phyloP scores from a whole-genome alignment of 2,329 filamentous ascomycete genomes.

The Bipolaris bicolor region DNA sequence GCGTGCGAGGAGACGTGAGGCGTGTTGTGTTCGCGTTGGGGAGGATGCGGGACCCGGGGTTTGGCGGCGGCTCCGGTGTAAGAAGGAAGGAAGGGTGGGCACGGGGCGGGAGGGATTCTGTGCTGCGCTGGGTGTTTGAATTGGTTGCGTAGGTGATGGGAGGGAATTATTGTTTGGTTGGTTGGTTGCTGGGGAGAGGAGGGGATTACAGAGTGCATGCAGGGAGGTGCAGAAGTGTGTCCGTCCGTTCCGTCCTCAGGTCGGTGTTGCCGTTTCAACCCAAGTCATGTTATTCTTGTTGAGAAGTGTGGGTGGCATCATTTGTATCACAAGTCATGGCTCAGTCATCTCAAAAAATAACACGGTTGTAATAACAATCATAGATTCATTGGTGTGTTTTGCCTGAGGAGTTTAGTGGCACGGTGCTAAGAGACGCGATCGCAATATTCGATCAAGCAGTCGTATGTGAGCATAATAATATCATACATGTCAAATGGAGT shows the following conservation, averaged over 20 bases:
- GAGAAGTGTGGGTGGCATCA: not conserved
- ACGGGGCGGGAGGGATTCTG: not conserved
- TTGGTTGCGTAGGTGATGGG: not conserved
- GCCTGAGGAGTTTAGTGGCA: constrained; percentile 33
- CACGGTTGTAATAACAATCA: constrained; percentile 9
- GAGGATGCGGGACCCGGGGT: constrained; percentile 1
- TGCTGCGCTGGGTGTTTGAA: constrained; percentile 4
- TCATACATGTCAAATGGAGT: constrained; percentile 38
- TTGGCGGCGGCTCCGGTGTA: too few species aligned
- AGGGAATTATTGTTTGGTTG: constrained; percentile 1
- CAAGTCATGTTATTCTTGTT: not conserved
- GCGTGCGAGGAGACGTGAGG: not conserved
- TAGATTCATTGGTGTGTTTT: constrained; percentile 34
- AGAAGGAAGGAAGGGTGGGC: not conserved
- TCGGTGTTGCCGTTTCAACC: not conserved
- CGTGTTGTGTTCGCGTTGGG: constrained; percentile 18
- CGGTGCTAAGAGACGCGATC: constrained; percentile 41
- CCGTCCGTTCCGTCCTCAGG: not conserved
- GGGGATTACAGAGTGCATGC: too few species aligned
- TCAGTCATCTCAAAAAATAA: not conserved
- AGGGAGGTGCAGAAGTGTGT: not conserved
- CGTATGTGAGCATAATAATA: constrained; percentile 39
- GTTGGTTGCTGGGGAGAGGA: not conserved
- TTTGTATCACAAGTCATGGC: not conserved
- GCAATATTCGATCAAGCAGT: constrained; percentile 43